A percentile compares a stretch with the other conserved stretches of the same genome.
Evolutionary conservation across 139 green algal genomes (phyloP).

Genomic region (Picochlorum sp.): DNA sequence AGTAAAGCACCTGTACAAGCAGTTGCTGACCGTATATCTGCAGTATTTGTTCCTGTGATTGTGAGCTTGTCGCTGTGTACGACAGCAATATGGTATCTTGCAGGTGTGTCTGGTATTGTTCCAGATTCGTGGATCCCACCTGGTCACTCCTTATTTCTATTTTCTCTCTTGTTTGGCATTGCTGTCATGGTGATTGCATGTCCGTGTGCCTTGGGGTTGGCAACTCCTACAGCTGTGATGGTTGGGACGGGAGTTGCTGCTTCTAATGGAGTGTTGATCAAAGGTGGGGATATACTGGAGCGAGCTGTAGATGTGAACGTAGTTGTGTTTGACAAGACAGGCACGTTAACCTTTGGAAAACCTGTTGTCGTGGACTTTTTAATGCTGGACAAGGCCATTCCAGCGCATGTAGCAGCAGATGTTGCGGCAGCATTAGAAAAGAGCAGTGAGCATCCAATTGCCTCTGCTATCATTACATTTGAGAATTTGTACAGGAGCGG

Average conservation of each 20-base stretch:
- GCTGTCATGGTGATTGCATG: conserved; percentile 95
- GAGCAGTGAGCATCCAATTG: conserved; percentile 84
- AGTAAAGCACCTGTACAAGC: conserved; percentile 92
- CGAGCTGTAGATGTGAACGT: conserved; percentile 39
- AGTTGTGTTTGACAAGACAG: conserved; percentile 95
- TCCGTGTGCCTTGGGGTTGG: conserved; percentile 91
- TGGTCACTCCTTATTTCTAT: conserved; percentile 75
- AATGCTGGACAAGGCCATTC: conserved; percentile 2
- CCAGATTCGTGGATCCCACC: conserved; percentile 65
- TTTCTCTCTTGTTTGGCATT: conserved; percentile 91
- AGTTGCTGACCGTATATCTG: conserved; percentile 74
- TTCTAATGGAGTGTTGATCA: conserved; percentile 87
- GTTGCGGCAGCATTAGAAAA: conserved; percentile 70
- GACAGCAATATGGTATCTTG: conserved; percentile 68
- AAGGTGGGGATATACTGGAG: conserved; percentile 76
- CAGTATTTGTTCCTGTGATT: conserved; percentile 85
- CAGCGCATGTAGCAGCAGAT: conserved; percentile 20
- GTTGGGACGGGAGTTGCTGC: conserved; percentile 84
- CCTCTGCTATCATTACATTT: conserved; percentile 62
- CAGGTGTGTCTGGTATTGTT: conserved; percentile 35
- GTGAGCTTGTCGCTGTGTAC: conserved; percentile 66
- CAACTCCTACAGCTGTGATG: conserved; percentile 98
- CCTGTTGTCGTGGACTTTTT: conserved; percentile 46
- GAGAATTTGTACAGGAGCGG: conserved; percentile 6
- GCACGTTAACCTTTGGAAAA: conserved; percentile 80